A percentile compares a stretch with the other conserved stretches of the same genome.
These are phyloP conservation scores for Crithidia sp. DNA, from an alignment of 208 protist genomes.

Conservation along the genomic window DNA sequence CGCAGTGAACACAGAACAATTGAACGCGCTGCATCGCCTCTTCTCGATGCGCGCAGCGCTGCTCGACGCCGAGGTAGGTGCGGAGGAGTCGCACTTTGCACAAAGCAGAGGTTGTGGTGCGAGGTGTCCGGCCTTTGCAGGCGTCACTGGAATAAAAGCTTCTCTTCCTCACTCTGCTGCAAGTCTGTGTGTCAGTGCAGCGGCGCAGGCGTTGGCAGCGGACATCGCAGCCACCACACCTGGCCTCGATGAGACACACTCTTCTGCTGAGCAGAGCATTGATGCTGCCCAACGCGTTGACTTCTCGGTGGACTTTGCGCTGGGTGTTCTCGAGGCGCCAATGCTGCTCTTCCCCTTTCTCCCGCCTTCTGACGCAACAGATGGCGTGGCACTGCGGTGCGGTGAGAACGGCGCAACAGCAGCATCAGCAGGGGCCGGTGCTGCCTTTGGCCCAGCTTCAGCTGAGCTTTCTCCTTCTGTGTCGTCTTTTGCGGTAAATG, in stretches of 20 bases:
- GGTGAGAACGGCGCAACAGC: not conserved
- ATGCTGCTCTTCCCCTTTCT: constrained; percentile 9
- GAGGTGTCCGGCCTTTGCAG: not conserved
- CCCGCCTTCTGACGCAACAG: not conserved
- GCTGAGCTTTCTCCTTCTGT: too few species aligned
- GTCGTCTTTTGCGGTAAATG: too few species aligned
- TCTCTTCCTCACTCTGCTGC: not conserved
- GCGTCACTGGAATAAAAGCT: not conserved
- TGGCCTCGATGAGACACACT: not conserved
- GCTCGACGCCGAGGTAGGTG: not conserved
- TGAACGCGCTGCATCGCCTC: not conserved
- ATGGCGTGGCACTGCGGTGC: not conserved
- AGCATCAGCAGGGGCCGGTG: too few species aligned
- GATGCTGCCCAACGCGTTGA: not conserved
- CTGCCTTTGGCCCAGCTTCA: too few species aligned
- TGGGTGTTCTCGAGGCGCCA: constrained; percentile 29
- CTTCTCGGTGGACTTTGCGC: constrained; percentile 14
- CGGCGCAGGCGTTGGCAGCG: constrained; percentile 25
- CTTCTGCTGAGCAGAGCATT: not conserved
- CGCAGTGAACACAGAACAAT: not conserved
- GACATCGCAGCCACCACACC: constrained; percentile 31
- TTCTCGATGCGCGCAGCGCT: constrained; percentile 4
- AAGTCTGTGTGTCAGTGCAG: constrained; percentile 1
- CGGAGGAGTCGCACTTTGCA: not conserved
- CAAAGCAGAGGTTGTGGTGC: too few species aligned